These are phyloP conservation scores for Barnettozyma hawaiiensis DNA, from an alignment of 1,139 yeast genomes.

Conservation along the genomic window DNA sequence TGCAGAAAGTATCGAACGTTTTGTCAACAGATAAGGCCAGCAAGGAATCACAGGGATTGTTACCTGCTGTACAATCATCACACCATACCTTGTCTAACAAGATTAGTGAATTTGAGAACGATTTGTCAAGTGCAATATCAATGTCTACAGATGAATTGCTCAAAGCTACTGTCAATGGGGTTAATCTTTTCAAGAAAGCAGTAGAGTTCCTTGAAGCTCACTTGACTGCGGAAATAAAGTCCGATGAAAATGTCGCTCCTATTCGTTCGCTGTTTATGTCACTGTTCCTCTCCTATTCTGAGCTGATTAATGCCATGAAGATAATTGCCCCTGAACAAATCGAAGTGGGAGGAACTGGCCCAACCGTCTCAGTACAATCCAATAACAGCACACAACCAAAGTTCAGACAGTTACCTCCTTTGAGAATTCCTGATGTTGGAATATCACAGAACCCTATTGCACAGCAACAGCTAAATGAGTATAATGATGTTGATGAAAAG, in stretches of 20 bases:
- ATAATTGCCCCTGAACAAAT: slow-evolving; percentile 37
- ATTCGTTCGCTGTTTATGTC: slow-evolving; percentile 69
- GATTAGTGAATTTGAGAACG: slow-evolving; percentile 49
- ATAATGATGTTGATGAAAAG: slow-evolving; percentile 64
- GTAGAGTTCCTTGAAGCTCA: slow-evolving; percentile 44
- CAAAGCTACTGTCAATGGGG: slow-evolving; percentile 33
- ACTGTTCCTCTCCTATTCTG: slow-evolving; percentile 68
- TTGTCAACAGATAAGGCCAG: slow-evolving; percentile 60
- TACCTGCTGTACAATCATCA: slow-evolving; percentile 53
- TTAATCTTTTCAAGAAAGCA: slow-evolving; percentile 44
- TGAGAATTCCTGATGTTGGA: slow-evolving; percentile 18
- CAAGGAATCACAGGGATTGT: slow-evolving; percentile 48
- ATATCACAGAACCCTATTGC: slow-evolving; percentile 17
- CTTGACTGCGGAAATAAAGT: slow-evolving; percentile 40
- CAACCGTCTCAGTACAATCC: slow-evolving; percentile 11
- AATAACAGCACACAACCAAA: slow-evolving; percentile 1
- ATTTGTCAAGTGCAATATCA: slow-evolving; percentile 26
- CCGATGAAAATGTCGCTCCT: slow-evolving; percentile 58
- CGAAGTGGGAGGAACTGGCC: slow-evolving; percentile 2
- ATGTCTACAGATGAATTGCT: slow-evolving; percentile 31
- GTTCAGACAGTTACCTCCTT: slow-evolving; percentile 17
- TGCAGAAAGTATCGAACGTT: slow-evolving; percentile 60
- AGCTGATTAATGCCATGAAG: slow-evolving; percentile 67
- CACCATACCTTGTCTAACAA: slow-evolving; percentile 56
- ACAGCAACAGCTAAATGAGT: slow-evolving; percentile 30